Evolutionary conservation across 129 eudicot species (phyloP), one percentile per base, ranked within the genome.

Genomic region (Helichrysum umbraculigerum): DNA sequence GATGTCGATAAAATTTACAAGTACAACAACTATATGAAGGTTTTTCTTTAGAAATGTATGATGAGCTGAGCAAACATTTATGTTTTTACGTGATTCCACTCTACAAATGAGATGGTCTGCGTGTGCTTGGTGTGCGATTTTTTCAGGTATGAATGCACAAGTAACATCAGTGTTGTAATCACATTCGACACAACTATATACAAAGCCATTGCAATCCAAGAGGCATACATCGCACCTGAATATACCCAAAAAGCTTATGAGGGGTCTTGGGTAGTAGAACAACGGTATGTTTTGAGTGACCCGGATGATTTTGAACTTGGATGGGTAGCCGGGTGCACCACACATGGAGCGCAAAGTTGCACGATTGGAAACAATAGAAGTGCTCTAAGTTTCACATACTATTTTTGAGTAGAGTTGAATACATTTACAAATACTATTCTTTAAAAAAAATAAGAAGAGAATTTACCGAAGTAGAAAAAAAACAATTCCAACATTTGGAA

Each of bases 281-380:
- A 2, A 72, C 74, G 42, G 61, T 33, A 67, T 73, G 83, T 54
- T 65, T 47, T 4, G 78, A 65, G 68, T 79, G 83, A 9, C 66
- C 70, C 2, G 78, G 77, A 44, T 52, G 68, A 50, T 71, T 25
- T 22, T 62, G 6, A 50, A 71, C 66, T 42, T 33, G 4, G 16
- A 3, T 0, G 11, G 68, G 78, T n/a, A 74, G 68, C 14, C 78
- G 71, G 11, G 78, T 63, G 44, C 79, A 75, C 64, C 71, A 25
- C 28, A 25, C 28, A 25, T 25, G 28, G 28, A 25, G 28, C 28
- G 28, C 0, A 25, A 25, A 25, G 28, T 25, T 25, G 28, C 28
- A 25, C 28, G 28, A 25, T 25, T 25, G 28, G 28, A 25, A 25
- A 25, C 28, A 25, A 25, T 25, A 25, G 28, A 25, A 25, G 28